Evolutionary conservation across 768 basidiomycete species (phyloP).

Genomic region (Phaffia australis): DNA sequence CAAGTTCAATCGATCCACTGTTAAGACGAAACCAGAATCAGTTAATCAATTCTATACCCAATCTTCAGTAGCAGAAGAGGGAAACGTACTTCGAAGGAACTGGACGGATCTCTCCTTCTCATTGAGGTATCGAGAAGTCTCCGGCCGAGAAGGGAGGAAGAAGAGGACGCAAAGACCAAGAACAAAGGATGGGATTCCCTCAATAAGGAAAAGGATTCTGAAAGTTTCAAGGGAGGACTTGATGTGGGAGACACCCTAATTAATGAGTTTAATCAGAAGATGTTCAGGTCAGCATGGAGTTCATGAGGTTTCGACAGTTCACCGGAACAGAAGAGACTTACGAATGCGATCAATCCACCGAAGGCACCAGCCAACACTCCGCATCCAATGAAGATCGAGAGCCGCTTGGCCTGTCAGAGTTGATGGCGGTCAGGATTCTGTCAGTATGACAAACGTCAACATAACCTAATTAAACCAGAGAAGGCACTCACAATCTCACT

Average conservation of each 20-base stretch:
- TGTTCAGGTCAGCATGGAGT: background rate
- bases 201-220: conserved; percentile 41
- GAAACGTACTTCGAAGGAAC: conserved; percentile 36
- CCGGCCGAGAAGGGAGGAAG: conserved; percentile 40
- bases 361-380: conserved; percentile 33
- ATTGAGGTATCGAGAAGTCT: conserved; percentile 36
- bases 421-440: conserved; percentile 32
- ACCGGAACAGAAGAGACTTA: background rate
- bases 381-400: conserved; percentile 40
- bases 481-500: background rate
- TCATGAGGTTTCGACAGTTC: conserved; percentile 2
- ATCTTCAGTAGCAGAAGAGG: conserved; percentile 29
- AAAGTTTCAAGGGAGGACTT: conserved; percentile 25
- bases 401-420: conserved; percentile 38
- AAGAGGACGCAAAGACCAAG: conserved; percentile 39
- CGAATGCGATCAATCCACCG: conserved; percentile 4
- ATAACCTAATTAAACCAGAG: background rate
- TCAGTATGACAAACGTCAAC: background rate
- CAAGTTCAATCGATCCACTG: background rate
- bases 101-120: conserved; percentile 38
- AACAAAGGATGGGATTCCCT: conserved; percentile 37
- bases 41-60: conserved; percentile 32
- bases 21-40: conserved; percentile 27
- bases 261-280: conserved; percentile 7
- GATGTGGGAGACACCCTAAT: conserved; percentile 33